phyloP scores from a whole-genome alignment of 495 filamentous ascomycete species.

The Talaromyces wortmannii region DNA sequence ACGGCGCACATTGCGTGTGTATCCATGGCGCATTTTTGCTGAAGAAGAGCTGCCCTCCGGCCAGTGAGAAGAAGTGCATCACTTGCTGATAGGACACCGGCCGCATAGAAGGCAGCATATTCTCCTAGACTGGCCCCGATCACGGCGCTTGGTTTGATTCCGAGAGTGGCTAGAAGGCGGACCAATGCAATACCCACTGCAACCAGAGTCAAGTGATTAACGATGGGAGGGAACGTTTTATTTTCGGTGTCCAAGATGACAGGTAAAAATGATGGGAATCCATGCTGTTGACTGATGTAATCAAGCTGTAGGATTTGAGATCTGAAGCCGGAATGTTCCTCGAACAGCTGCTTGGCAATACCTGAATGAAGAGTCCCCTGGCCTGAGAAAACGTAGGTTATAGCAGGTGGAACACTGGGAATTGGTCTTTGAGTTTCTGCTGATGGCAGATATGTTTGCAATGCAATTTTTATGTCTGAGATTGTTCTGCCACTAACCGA shows the following conservation, averaged over 20 bases:
- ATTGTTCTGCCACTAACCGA: not conserved
- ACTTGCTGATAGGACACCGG: conserved; percentile 69
- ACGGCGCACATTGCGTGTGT: conserved; percentile 58
- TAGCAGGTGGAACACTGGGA: conserved; percentile 4
- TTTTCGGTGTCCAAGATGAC: not conserved
- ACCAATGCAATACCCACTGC: conserved; percentile 82
- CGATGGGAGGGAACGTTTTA: no score
- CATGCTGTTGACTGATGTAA: conserved; percentile 12
- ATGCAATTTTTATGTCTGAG: not conserved
- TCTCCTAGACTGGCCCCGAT: conserved; percentile 85
- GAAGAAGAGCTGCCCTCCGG: conserved; percentile 64
- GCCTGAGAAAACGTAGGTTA: conserved; percentile 64
- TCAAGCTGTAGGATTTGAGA: conserved; percentile 16
- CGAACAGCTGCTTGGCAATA: conserved; percentile 14
- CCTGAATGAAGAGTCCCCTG: conserved; percentile 53
- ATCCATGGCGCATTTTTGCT: conserved; percentile 58
- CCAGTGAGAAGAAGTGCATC: conserved; percentile 80
- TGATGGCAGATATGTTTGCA: no score
- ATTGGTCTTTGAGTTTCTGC: no score
- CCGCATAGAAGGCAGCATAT: conserved; percentile 76
- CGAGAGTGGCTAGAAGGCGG: conserved; percentile 71
- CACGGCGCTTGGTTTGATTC: conserved; percentile 69
- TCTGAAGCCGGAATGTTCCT: conserved; percentile 16
- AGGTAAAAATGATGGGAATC: conserved; percentile 24
- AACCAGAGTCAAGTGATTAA: conserved; percentile 63